phyloP scores from a whole-genome alignment of 2,329 filamentous ascomycete species.

The Colletotrichum sojae region DNA sequence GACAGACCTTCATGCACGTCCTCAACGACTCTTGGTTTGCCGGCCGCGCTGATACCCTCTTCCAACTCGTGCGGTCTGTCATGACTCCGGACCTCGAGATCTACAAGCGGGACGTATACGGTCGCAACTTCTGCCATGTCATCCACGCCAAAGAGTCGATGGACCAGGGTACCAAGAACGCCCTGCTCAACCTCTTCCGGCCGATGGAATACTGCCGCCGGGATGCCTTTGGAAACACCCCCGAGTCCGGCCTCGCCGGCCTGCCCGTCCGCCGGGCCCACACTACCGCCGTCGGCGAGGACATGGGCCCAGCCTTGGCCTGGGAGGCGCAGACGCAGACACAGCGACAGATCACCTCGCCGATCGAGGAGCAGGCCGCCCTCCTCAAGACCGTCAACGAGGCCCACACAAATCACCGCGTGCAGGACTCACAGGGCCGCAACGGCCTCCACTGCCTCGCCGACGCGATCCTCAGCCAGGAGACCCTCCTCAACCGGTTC shows the following conservation, averaged over 20 bases:
- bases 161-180: constrained; percentile 47
- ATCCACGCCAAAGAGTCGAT: constrained; percentile 47
- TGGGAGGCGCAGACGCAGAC: constrained; percentile 16
- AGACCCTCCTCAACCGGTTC: constrained; percentile 54
- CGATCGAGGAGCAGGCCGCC: constrained; percentile 47
- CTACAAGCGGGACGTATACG: constrained; percentile 62
- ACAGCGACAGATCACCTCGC: constrained; percentile 7
- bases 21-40: constrained; percentile 54
- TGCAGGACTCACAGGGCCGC: constrained; percentile 62
- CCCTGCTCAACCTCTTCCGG: constrained; percentile 54
- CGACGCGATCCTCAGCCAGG: constrained; percentile 61
- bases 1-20: constrained; percentile 65
- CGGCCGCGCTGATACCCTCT: constrained; percentile 45
- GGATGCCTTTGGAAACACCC: constrained; percentile 63
- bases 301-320: constrained; percentile 12
- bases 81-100: constrained; percentile 48
- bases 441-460: constrained; percentile 73
- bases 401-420: constrained; percentile 49
- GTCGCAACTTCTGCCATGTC: constrained; percentile 67
- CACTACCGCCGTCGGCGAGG: constrained; percentile 36
- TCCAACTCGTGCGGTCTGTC: constrained; percentile 46
- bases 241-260: constrained; percentile 35
- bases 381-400: constrained; percentile 55
- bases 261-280: constrained; percentile 42
- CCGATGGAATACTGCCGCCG: constrained; percentile 53